Conservation (phyloP, 768 basidiomycete species). For the Rhizopogon sp. region DNA sequence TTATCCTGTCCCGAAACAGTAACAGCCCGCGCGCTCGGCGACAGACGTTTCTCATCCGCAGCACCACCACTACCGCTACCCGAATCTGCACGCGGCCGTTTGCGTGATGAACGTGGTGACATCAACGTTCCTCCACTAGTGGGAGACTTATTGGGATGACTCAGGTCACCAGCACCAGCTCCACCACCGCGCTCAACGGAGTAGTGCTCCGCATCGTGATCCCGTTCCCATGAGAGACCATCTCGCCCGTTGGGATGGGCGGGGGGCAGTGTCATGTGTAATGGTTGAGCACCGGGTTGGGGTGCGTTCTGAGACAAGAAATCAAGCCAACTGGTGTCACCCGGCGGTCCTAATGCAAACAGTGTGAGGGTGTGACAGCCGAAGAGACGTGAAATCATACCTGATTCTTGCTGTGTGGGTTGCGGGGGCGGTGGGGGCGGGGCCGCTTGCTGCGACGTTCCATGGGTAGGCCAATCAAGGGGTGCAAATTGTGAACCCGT, state of each 20-base stretch:
- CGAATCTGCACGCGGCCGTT: conserved; percentile 23
- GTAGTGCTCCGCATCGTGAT: conserved; percentile 23
- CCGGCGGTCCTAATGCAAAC: conserved; percentile 15
- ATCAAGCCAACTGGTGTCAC: conserved; percentile 29
- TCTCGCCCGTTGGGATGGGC: conserved; percentile 16
- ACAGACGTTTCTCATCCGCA: conserved; percentile 14
- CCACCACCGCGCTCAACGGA: conserved; percentile 21
- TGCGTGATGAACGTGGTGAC: conserved; percentile 21
- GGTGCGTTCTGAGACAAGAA: conserved; percentile 25
- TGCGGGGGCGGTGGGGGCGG: conserved; percentile 5
- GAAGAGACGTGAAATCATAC: conserved; percentile 3
- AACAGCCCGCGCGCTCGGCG: conserved; percentile 9
- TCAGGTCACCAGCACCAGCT: conserved; percentile 4
- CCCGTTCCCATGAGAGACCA: conserved; percentile 26
- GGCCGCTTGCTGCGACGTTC: conserved; percentile 12
- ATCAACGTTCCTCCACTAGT: conserved; percentile 13
- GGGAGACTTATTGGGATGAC: conserved; percentile 12
- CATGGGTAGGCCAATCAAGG: conserved; percentile 31
- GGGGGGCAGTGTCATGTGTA: conserved; percentile 25
- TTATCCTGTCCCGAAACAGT: conserved; percentile 13
- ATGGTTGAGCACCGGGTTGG: conserved; percentile 18
- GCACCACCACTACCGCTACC: background rate
- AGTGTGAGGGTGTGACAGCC: background rate
- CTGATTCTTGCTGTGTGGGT: conserved; percentile 20
- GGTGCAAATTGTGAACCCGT: conserved; percentile 20